Evolutionary conservation across 2,329 filamentous ascomycete genomes (phyloP), one percentile per base, ranked within the genome.

Genomic region (Exophiala spinifera): DNA sequence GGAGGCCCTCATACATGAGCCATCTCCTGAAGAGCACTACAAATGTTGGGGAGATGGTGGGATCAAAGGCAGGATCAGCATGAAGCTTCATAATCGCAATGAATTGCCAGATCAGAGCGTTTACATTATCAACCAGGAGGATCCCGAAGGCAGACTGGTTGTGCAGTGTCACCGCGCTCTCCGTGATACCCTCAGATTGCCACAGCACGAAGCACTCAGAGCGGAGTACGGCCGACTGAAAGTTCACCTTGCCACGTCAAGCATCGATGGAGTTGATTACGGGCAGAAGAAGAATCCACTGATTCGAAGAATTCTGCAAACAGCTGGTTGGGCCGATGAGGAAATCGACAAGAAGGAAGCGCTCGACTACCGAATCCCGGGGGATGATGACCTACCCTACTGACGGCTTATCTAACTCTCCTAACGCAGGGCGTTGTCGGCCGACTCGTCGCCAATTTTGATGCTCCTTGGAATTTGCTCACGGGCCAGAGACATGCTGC

Each of bases 1-100:
- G 28, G 55, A 61, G 28, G 62, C 62, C 3, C 51, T 65, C 3
- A 46, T 53, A 31, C 59, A 56, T 51, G 59, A 62, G 31, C 21
- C 51, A 11, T 44, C 50, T 20, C 61, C 61, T 15, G 56, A 56
- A 23, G 60, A 53, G 19, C 51, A 61, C 51, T 64, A 65, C 46
- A 55, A 48, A 11, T 59, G 57, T 23, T 57, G 62, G 25, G 62
- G 57, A 23, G 59, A 63, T 28, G 63, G 63, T 14, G 63, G 63
- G 4, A 63, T 65, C 13, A 39, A 51, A 23, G 62, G 56, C 14
- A 51, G 63, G 13, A 54, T 60, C 53, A 54, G 46, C 15, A 59
- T 63, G 59, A 65, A 65, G 43, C 43, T 47, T 10, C 46, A 46
- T 11, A 49, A 49, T 3, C 48, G 42, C 23, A 40, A 36, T 36